Evolutionary conservation across 2,329 filamentous ascomycete genomes (phyloP).

Genomic region (Trichophyton verrucosum): DNA sequence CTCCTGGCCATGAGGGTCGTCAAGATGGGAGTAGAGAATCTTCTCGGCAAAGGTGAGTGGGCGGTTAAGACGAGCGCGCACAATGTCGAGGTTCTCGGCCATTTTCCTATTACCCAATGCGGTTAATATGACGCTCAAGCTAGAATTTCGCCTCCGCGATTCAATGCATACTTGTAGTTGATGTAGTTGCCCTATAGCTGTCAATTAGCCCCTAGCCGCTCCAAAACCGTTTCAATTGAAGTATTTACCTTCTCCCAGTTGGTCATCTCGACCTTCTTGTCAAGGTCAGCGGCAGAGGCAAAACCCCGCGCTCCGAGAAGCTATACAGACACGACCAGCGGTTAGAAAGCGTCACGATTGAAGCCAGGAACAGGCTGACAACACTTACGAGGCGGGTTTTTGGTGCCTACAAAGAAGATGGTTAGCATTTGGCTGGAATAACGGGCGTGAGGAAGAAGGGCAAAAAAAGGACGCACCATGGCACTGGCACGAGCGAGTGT

Average conservation of each 20-base stretch:
- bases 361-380: not conserved
- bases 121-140: not conserved
- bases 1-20: slow-evolving; percentile 90
- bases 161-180: slow-evolving; percentile 59
- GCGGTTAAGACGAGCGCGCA: slow-evolving; percentile 77
- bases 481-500: slow-evolving; percentile 36
- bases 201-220: not conserved
- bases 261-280: slow-evolving; percentile 95
- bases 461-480: slow-evolving; percentile 30
- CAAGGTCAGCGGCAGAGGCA: slow-evolving; percentile 79
- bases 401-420: slow-evolving; percentile 24
- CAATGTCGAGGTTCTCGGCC: slow-evolving; percentile 90
- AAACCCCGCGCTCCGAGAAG: slow-evolving; percentile 54
- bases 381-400: slow-evolving; percentile 36
- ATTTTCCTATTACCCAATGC: slow-evolving; percentile 58
- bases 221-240: slow-evolving; percentile 2
- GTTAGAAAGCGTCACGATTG: slow-evolving; percentile 15
- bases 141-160: not conserved
- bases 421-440: slow-evolving; percentile 15
- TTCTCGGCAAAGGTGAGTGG: slow-evolving; percentile 95
- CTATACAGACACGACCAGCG: slow-evolving; percentile 32
- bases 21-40: slow-evolving; percentile 96
- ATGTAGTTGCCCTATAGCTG: slow-evolving; percentile 64
- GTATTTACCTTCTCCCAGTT: slow-evolving; percentile 66
- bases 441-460: not conserved